Conservation (phyloP, 2,329 filamentous ascomycete genomes). For the Fusarium illudens region DNA sequence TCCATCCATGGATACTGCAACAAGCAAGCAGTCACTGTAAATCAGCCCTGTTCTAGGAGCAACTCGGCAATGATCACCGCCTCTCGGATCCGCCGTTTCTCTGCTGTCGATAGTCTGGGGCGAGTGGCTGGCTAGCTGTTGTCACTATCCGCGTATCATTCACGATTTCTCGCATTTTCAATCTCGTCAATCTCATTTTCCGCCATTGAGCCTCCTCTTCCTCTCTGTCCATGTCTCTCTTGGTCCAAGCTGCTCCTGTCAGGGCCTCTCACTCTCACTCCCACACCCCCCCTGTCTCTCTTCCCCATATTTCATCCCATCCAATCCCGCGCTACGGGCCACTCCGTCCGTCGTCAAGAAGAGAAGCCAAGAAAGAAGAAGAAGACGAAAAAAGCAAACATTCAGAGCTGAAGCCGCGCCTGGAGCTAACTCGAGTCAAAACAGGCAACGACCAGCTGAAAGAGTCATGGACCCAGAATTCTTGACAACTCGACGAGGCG, state of each 20-base stretch:
- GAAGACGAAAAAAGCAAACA: neutral
- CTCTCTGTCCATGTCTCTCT: no score
- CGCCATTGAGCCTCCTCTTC: neutral
- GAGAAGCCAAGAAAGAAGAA: neutral
- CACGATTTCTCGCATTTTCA: conserved; percentile 4
- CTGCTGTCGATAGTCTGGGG: neutral
- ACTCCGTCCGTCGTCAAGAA: neutral
- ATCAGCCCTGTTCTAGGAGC: conserved; percentile 18
- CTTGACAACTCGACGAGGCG: neutral
- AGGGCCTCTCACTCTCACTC: neutral
- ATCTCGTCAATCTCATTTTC: conserved; percentile 12
- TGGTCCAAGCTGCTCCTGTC: neutral
- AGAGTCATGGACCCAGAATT: neutral
- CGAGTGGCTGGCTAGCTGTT: neutral
- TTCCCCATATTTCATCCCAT: neutral
- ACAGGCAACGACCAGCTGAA: neutral
- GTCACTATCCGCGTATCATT: neutral
- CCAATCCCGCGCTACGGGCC: neutral
- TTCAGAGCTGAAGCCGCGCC: neutral
- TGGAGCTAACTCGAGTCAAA: neutral
- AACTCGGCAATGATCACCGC: conserved; percentile 5
- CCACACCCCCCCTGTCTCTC: neutral
- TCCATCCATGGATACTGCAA: no score
- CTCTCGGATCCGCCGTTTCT: conserved; percentile 3
- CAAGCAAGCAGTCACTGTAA: neutral